Base-by-base conservation (phyloP, 352 stramenopile species). In the Thraustotheca clavata region DNA sequence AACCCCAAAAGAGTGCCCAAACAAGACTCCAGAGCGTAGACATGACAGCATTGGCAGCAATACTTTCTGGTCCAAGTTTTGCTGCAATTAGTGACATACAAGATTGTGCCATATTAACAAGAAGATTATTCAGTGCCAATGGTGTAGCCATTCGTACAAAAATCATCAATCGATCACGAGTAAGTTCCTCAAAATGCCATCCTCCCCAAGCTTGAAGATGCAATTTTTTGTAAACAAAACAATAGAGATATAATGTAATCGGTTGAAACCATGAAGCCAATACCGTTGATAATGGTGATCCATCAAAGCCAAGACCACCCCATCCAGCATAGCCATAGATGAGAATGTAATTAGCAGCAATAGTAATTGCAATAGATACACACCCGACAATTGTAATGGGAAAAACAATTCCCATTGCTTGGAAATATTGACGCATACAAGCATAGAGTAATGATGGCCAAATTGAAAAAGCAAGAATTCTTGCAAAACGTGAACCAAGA, bases 231-330 rank as follows among this genome's bases (percentile, higher is more conserved):
- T 40, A 91, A 3, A 79, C 43, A 47, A 89, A 76, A 67, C 78
- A 89, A 68, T 91, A 91, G 57, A 72, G 79, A 20, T 87, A 80
- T 52, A 93, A 73, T 18, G 79, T 68, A 31, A 89, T 73, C 9
- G 81, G 83, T 59, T 93, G 83, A 69, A 90, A 93, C 78, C 79
- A 89, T 3, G 81, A 81, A 1, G 83, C 83, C 27, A 91, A 78
- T 34, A 90, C 83, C 0, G 83, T 91, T 16, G 83, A 73, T 31
- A 89, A 71, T 14, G 83, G 78, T 1, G 83, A 93, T 18, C 83
- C 81, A 59, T 90, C 76, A 48, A 93, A 93, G 55, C 80, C 83
- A 43, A 93, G 57, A 2, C 81, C 81, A 3, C 22, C 29, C 74
- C 77, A 83, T 18, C 77, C 79, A 35, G 79, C 86, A 29, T n/a